A percentile compares a stretch with the other conserved stretches of the same genome.
These are phyloP conservation scores for Podila minutissima DNA, from an alignment of 192 early-diverging fungal species.

Conservation along the genomic window DNA sequence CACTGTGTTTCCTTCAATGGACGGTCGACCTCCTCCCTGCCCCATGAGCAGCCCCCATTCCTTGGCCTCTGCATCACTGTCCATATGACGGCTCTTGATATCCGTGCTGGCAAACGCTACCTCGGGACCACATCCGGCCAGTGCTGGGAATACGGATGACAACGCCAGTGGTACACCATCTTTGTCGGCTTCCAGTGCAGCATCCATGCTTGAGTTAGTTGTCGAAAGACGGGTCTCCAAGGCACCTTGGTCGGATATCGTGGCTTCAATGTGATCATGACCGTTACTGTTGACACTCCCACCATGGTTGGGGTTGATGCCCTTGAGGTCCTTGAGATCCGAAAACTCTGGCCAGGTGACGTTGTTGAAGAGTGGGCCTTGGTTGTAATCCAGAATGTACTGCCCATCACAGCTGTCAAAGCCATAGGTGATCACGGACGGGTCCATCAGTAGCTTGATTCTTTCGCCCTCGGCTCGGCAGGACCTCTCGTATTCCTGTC, in stretches of 20 bases:
- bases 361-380: conserved; percentile 47
- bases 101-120: too few relatives aligned
- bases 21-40: not conserved
- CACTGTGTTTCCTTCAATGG: not conserved
- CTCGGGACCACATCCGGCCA: too few relatives aligned
- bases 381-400: conserved; percentile 47
- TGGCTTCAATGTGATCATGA: not conserved
- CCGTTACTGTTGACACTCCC: not conserved
- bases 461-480: not conserved
- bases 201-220: too few relatives aligned
- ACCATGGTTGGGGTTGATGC: not conserved
- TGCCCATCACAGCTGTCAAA: conserved; percentile 42
- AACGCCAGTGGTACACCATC: too few relatives aligned
- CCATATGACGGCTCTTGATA: not conserved
- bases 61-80: not conserved
- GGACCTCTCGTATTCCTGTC: too few relatives aligned
- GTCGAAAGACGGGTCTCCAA: too few relatives aligned
- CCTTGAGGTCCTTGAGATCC: conserved; percentile 6
- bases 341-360: conserved; percentile 46
- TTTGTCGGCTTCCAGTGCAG: too few relatives aligned
- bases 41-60: not conserved
- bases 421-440: conserved; percentile 44
- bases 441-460: conserved; percentile 27
- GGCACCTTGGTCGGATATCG: too few relatives aligned
- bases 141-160: too few relatives aligned